Percentiles rank a stretch among this genome's conserved stretches.
Evolutionary conservation across 192 early-diverging fungal species (phyloP).

Genomic region (Entomortierella chlamydospora): DNA sequence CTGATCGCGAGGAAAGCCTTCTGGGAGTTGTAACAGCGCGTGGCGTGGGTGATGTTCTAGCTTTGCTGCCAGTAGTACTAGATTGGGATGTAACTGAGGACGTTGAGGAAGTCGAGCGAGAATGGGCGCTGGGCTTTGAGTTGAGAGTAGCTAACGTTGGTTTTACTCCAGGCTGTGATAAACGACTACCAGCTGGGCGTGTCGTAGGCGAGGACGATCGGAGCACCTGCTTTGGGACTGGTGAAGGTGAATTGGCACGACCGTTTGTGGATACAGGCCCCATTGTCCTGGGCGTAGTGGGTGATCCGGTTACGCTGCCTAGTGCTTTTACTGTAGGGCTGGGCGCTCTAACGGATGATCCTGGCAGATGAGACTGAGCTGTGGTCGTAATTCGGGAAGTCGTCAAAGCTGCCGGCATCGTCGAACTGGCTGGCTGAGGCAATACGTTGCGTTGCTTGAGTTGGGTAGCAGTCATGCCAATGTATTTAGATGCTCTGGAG

Average conservation of each 20-base stretch:
- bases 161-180: slow-evolving; percentile 21
- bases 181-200: slow-evolving; percentile 16
- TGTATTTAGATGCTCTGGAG: slow-evolving; percentile 67
- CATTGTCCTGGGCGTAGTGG: slow-evolving; percentile 23
- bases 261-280: slow-evolving; percentile 14
- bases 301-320: slow-evolving; percentile 28
- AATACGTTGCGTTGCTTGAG: slow-evolving; percentile 55
- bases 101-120: slow-evolving; percentile 36
- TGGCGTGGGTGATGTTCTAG: slow-evolving; percentile 35
- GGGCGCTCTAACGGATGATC: slow-evolving; percentile 12
- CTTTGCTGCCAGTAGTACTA: slow-evolving; percentile 23
- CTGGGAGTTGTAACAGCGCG: slow-evolving; percentile 30
- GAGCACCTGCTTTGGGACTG: slow-evolving; percentile 22
- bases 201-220: slow-evolving; percentile 25
- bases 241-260: slow-evolving; percentile 44
- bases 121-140: slow-evolving; percentile 16
- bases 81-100: slow-evolving; percentile 50
- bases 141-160: slow-evolving; percentile 16
- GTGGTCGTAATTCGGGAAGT: slow-evolving; percentile 2
- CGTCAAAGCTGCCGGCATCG: neutral
- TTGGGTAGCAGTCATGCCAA: slow-evolving; percentile 67
- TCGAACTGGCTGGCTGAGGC: neutral
- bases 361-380: slow-evolving; percentile 3
- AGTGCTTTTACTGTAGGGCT: slow-evolving; percentile 31
- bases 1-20: slow-evolving; percentile 42